Base-by-base conservation (phyloP, 768 basidiomycete genomes). In the Brasilioporus rufonigricans region DNA sequence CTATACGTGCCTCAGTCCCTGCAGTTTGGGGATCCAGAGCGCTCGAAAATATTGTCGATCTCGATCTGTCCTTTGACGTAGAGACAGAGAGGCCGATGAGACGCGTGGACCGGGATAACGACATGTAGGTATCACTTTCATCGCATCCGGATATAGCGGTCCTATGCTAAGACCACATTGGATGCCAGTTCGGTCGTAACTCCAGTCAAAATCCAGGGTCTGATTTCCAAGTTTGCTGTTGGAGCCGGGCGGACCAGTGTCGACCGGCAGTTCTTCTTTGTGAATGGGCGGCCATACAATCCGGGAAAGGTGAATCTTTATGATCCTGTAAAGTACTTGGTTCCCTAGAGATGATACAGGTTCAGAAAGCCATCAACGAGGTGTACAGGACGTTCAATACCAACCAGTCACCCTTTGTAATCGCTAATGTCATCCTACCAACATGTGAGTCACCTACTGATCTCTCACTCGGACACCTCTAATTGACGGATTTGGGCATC, bases 291-390 rank as follows among this genome's bases (percentile, higher is more conserved):
- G 18, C 97, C 97, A 1, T 95, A 91, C 63, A 84, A 81, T 59
- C 77, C 89, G 10, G 72, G 77, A 18, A 94, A 91, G 77, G 93
- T 89, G 41, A 13, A 68, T 48, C 24, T 2, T 10, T 38, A 4
- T 8, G 4, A 38, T 53, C 31, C 44, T 44, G 48, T 50, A 11
- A n/a, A 24, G 13, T 24, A 23, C 36, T 45, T 21, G 16, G 26
- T 50, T 33, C 10, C 56, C n/a, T 12, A 40, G 38, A 0, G 39
- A 36, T 7, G 14, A 32, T 41, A n/a, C 21, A 92, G 90, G 75
- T 95, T 26, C 89, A 92, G 64, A 94, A 93, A 64, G 86, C 85
- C 0, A 82, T 97, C 73, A 97, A 97, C 65, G 96, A 99, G 61
- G 84, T 93, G 3, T 99, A 97, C 70, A 85, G 87, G 49, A 80